A percentile compares a stretch with the other conserved stretches of the same genome.
phyloP scores from a whole-genome alignment of 305 asterid species.

The Fraxinus angustifolia region DNA sequence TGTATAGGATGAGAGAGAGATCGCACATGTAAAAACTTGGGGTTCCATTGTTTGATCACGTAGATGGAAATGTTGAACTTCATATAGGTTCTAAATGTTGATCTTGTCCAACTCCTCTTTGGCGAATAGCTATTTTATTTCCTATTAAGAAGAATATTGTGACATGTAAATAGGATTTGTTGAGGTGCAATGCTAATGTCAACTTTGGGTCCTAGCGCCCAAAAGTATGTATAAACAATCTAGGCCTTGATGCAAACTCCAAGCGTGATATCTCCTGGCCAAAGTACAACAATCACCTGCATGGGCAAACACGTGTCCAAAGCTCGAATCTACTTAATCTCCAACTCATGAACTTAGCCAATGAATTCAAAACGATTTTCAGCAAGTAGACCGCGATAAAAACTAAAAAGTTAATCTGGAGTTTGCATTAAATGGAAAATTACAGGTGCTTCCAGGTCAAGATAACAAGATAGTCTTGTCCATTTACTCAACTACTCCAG shows the following conservation, averaged over 20 bases:
- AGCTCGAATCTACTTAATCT: not conserved
- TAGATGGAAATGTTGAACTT: not conserved
- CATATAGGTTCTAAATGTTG: not conserved
- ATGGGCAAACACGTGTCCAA: not conserved
- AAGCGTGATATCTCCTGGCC: not conserved
- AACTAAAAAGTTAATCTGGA: slow-evolving; percentile 15
- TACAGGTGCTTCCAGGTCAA: slow-evolving; percentile 35
- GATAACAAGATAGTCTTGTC: slow-evolving; percentile 38
- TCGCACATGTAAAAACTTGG: not conserved
- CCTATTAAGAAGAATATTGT: not conserved
- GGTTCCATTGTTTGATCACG: not conserved
- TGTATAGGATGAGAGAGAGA: not conserved
- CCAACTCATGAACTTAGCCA: not conserved
- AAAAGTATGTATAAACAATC: too few species aligned
- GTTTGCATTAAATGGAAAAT: slow-evolving; percentile 30
- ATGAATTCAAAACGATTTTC: not conserved
- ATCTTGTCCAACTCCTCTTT: not conserved
- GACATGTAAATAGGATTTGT: not conserved
- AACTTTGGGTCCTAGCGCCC: not conserved
- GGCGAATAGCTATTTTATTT: not conserved
- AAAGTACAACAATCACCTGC: not conserved
- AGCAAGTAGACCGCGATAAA: not conserved
- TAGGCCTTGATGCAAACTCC: not conserved
- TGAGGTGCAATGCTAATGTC: not conserved
- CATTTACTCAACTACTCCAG: slow-evolving; percentile 23